Base-by-base conservation (phyloP, 441 rosid genomes). In the Manihot esculenta region DNA sequence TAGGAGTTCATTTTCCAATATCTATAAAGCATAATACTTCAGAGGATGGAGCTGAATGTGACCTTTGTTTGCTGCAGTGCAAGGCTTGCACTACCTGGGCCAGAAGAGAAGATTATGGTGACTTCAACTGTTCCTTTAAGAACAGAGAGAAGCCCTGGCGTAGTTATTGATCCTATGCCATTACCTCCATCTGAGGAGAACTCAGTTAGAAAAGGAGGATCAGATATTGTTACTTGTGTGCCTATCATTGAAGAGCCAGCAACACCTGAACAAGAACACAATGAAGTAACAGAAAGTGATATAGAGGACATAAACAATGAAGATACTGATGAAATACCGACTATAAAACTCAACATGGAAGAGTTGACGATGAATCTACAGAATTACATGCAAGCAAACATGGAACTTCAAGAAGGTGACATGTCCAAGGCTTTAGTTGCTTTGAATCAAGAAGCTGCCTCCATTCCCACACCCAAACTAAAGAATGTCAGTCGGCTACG, bases 391-490 rank as follows among this genome's bases (percentile, higher is more conserved):
- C 91, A 90, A 80, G 75, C 59, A 66, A 88, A 84, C 74, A 84
- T 89, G 94, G 93, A 87, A 74, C 84, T 87, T 64, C 93, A 87
- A 81, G 97, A 84, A 78, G 84, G 80, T 74, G 93, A 88, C 78
- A 82, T 92, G 85, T 92, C 97, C 26, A 86, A 81, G 81, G 99
- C 98, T 61, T 85, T 96, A 71, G 98, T 96, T 78, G 96, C 97
- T 86, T 82, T 96, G 81, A 69, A 80, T 81, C 80, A 89, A 41
- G 76, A 85, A 66, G 90, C 81, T 66, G 87, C 98, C 61, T 86
- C 88, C 41, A 83, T 93, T 68, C 98, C 98, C 41, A 75, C 79
- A 15, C 88, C 92, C 44, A 93, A 87, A 78, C 84, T 93, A 62
- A 96, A 96, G 85, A 87, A 86, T 74, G 78, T 90, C 54, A 86